Evolutionary conservation across 176 grass and related monocot species (phyloP), one percentile per base, ranked within the genome.

Genomic region (Avena eriantha): DNA sequence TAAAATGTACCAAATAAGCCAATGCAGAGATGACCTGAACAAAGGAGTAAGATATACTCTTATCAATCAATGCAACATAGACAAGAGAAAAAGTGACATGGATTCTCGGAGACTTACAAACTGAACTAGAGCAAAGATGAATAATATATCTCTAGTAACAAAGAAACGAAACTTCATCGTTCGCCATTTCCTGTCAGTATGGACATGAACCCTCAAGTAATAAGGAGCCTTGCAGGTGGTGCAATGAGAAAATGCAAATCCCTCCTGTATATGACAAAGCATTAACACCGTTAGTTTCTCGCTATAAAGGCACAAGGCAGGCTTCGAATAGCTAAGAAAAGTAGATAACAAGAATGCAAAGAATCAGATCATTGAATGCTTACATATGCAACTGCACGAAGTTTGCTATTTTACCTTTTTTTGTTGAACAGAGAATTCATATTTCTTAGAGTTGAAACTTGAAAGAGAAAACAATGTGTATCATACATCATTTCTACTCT

Each of bases 231-330:
- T 99, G 92, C 97, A 99, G 76, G 97, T 99, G 73, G 97, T 99
- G 83, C 97, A 99, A 87, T 99, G 97, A 36, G 94, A 92, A 91
- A 99, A 99, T 59, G 97, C 97, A 93, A 99, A 99, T n/a, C 97
- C 97, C 73, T 99, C 97, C 97, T 99, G 94, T 84, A 78, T 69
- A 86, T 50, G 23, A 87, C 68, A 46, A 87, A 90, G 73, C 14
- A 71, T 29, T 33, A 59, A 10, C 53, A 29, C 57, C 47, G 7
- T 77, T 46, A 86, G 48, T 48, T 26, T 43, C 18, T 69, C 21
- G 26, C 22, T 56, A 89, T 4, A 54, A 63, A 76, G 10, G 31
- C 7, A 60, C 59, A 68, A 79, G 70, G 31, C 34, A 86, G 78
- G 6, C 33, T 79, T 57, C 47, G 34, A 68, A 66, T 72, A 79